Conservation (phyloP, 192 early-diverging fungal species). For the Gonapodya sp. region DNA sequence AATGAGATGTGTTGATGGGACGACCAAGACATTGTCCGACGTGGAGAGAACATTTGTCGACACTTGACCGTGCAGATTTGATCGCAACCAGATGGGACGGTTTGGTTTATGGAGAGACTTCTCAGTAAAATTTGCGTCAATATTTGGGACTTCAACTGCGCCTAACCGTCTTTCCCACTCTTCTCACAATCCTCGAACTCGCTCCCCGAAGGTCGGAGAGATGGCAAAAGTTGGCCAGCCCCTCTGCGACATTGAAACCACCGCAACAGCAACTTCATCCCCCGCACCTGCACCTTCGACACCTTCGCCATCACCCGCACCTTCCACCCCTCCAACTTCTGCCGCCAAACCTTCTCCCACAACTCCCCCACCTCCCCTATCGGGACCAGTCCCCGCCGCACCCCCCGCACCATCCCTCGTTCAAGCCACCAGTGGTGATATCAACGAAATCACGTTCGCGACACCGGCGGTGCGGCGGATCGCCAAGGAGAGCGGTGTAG, state of each 20-base stretch:
- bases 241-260: constrained; percentile 72
- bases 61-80: too few species aligned
- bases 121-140: too few species aligned
- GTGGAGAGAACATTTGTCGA: too few species aligned
- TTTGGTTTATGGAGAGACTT: too few species aligned
- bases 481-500: constrained; percentile 68
- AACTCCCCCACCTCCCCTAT: constrained; percentile 12
- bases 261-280: constrained; percentile 22
- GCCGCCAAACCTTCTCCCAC: constrained; percentile 6
- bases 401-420: background rate
- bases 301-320: constrained; percentile 10
- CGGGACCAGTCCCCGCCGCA: background rate
- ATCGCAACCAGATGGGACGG: too few species aligned
- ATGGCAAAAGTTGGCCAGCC: constrained; percentile 88
- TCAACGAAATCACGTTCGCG: constrained; percentile 44
- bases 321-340: too few species aligned
- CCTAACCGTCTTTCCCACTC: too few species aligned
- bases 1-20: too few species aligned
- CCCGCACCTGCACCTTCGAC: background rate
- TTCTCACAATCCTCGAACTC: too few species aligned
- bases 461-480: constrained; percentile 85
- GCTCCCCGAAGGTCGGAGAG: constrained; percentile 57
- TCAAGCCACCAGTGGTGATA: too few species aligned
- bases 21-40: too few species aligned
- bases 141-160: too few species aligned